Evolutionary conservation across 208 protist genomes (phyloP).

Genomic region (Crithidia brevicula): DNA sequence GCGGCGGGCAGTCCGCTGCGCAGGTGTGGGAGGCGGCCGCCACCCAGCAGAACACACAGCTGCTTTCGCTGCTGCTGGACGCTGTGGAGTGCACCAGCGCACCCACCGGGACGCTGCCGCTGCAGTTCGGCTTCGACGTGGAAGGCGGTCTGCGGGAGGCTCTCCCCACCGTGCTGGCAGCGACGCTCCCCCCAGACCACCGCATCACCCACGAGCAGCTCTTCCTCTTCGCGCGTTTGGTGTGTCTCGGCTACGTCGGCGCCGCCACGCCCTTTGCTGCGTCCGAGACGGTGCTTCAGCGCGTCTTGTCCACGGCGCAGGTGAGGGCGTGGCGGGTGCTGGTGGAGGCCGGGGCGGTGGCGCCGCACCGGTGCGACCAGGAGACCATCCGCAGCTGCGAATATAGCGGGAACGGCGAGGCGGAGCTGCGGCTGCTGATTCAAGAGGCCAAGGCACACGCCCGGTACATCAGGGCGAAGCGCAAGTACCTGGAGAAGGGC

Average conservation of each 20-base stretch:
- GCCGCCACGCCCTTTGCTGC: constrained; percentile 5
- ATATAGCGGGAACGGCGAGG: constrained; percentile 13
- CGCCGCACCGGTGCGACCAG: constrained; percentile 14
- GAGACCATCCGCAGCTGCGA: constrained; percentile 10
- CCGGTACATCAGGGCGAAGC: constrained; percentile 15
- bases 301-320: constrained; percentile 29
- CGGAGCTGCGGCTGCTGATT: constrained; percentile 22
- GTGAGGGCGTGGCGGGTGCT: constrained; percentile 26
- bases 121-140: constrained; percentile 19
- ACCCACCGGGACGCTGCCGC: constrained; percentile 5
- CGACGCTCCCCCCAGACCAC: constrained; percentile 19
- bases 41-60: constrained; percentile 14
- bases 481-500: constrained; percentile 10
- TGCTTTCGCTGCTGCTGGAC: constrained; percentile 50
- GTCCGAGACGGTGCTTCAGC: constrained; percentile 29
- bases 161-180: constrained; percentile 30
- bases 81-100: constrained; percentile 33
- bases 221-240: constrained; percentile 44
- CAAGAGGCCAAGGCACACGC: constrained; percentile 16
- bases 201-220: constrained; percentile 31
- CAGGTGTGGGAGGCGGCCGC: constrained; percentile 16
- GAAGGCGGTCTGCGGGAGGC: constrained; percentile 22
- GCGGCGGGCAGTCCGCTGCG: constrained; percentile 7
- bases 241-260: constrained; percentile 28
- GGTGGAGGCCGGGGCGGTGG: constrained; percentile 9